Evolutionary conservation across 495 filamentous ascomycete genomes (phyloP).

Genomic region (Hypoxylon lienhwacheense): DNA sequence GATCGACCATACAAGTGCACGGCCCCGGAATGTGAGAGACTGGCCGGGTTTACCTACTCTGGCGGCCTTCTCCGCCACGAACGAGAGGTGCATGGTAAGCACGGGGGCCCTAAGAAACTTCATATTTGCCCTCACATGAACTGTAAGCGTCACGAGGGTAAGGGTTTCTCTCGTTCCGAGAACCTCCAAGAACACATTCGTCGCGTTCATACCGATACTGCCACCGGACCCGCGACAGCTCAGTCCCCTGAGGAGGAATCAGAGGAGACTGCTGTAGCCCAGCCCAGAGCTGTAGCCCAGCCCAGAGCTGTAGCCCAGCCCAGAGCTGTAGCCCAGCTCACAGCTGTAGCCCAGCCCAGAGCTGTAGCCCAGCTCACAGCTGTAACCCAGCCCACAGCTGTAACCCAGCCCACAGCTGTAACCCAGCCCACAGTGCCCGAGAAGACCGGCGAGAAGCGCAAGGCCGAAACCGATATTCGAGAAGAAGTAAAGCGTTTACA

Average conservation of each 20-base stretch:
- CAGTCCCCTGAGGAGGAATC: slow-evolving; percentile 27
- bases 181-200: slow-evolving; percentile 87
- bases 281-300: too few species aligned
- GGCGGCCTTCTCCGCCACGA: slow-evolving; percentile 86
- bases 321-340: too few species aligned
- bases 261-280: slow-evolving; percentile 17
- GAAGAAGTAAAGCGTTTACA: slow-evolving; percentile 45
- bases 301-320: too few species aligned
- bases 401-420: too few species aligned
- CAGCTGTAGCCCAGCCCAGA: too few species aligned
- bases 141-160: slow-evolving; percentile 76
- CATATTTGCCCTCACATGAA: slow-evolving; percentile 75
- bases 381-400: too few species aligned
- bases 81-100: slow-evolving; percentile 85
- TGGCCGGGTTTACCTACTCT: slow-evolving; percentile 90
- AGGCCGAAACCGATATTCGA: slow-evolving; percentile 61
- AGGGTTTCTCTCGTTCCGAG: slow-evolving; percentile 83
- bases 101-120: slow-evolving; percentile 77
- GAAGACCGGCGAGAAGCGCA: slow-evolving; percentile 44
- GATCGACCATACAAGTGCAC: slow-evolving; percentile 85
- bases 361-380: too few species aligned
- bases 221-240: slow-evolving; percentile 21
- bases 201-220: slow-evolving; percentile 64
- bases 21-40: slow-evolving; percentile 76
- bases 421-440: not conserved